Evolutionary conservation across 2,329 filamentous ascomycete species (phyloP), one percentile per base, ranked within the genome.

Genomic region (Claviceps sp.): DNA sequence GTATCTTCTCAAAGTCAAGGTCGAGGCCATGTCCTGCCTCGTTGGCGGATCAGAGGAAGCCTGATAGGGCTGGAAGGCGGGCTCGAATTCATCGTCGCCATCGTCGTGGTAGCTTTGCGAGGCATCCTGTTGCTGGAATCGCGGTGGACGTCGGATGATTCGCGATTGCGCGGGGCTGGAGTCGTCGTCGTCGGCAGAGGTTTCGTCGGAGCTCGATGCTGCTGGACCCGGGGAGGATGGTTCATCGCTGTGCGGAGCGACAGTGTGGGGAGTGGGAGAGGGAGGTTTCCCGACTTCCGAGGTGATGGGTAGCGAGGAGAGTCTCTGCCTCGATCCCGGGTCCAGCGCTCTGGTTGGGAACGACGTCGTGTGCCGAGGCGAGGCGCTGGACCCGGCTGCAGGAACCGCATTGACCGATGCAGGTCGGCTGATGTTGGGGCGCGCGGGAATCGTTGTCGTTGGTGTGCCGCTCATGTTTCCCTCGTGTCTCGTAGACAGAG

Each of bases 121-220:
- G 13, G 61, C 62, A n/a, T 73, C 69, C 50, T 61, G 60, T 46
- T 60, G 60, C 48, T 72, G 69, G 53, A 74, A 79, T 20, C 76
- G 71, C 11, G 78, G 78, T 3, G 78, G 78, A 2, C 78, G 74
- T 22, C 76, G 75, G 59, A 81, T 80, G 56, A 81, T 80, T 52
- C 78, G 72, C 14, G 77, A 81, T 59, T 81, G 74, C 3, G 74
- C 77, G 0, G 76, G 75, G 55, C 71, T 72, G 1, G 75, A 79
- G 30, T 70, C 72, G 30, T 74, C 72, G 20, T 69, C 71, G 1
- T 74, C 72, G 20, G 69, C 71, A 1, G 74, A 72, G 3, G 74
- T 75, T 4, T 65, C 54, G 48, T 63, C 51, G 13, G 70, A 63
- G 61, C 69, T 65, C 42, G 64, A 62, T 18, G 72, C 70, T 30